These are phyloP conservation scores for Juglanconis juglandina DNA, from an alignment of 2,329 filamentous ascomycete species.

Conservation along the genomic window DNA sequence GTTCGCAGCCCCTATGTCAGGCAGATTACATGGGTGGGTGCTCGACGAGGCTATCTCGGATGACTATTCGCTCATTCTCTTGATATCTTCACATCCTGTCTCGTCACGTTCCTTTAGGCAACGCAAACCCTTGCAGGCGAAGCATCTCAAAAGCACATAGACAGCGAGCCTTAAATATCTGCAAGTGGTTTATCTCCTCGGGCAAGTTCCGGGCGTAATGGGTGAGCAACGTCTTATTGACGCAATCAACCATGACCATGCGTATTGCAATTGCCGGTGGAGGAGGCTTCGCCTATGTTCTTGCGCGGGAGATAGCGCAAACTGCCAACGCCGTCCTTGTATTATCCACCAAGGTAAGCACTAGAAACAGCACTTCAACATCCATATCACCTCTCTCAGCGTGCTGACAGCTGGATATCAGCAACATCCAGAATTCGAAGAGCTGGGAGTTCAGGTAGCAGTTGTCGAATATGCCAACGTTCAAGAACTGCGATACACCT, in stretches of 20 bases:
- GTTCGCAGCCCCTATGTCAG: constrained; percentile 16
- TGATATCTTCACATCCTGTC: neutral
- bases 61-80: constrained; percentile 5
- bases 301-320: constrained; percentile 55
- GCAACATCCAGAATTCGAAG: constrained; percentile 52
- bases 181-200: constrained; percentile 3
- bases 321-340: constrained; percentile 67
- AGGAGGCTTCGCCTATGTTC: constrained; percentile 41
- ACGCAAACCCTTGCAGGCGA: constrained; percentile 4
- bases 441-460: constrained; percentile 61
- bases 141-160: neutral
- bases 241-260: constrained; percentile 34
- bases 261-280: constrained; percentile 48
- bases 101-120: constrained; percentile 3
- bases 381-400: constrained; percentile 3
- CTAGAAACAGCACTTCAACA: constrained; percentile 1
- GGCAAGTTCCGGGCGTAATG: constrained; percentile 4
- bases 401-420: constrained; percentile 27
- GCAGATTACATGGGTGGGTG: constrained; percentile 10
- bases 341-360: constrained; percentile 61
- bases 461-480: constrained; percentile 64
- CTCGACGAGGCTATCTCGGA: constrained; percentile 12
- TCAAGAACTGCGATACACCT: constrained; percentile 57
- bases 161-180: neutral
- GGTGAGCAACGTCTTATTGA: neutral